Evolutionary conservation across 2,329 filamentous ascomycete genomes (phyloP), one percentile per base, ranked within the genome.

Genomic region (Phyllosticta citribraziliensis): DNA sequence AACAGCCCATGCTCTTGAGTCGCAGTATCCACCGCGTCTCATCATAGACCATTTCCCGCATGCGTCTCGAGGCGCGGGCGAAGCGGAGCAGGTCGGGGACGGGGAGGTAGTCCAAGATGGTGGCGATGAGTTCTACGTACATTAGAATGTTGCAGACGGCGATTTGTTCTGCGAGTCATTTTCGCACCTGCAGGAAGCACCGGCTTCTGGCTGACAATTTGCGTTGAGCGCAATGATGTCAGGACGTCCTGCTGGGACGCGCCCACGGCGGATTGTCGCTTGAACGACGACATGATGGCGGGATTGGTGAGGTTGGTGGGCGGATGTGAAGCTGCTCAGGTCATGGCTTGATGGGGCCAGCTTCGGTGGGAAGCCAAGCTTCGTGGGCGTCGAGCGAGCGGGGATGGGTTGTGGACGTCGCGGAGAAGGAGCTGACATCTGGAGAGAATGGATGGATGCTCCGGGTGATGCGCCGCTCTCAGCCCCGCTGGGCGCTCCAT

Each of bases 1-100:
- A 99, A 66, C 89, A 88, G 1, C 88, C 89, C 86, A 99, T 96
- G 62, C 82, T 86, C 71, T 88, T 88, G 60, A 99, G 76, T 65
- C 89, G 84, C 65, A 89, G 85, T 50, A 97, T 88, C 94, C 94
- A 99, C 77, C 93, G 84, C 56, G 91, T 90, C 74, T 99, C 94
- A 73, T 99, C 94, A 75, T 97, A 99, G 2, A 97, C 92, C 92
- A 99, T 99, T 76, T 99, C 94, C 71, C 88, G 88, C 82, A 97
- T 84, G 63, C 90, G 88, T 70, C 84, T 88, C 62, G 91, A 96
- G 24, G 89, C 86, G 65, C 88, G 86, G 53, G 94, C 93, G 71
- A 91, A 93, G 66, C 86, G 85, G 72, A 97, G 83, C 69, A 96
- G 86, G 73, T 97, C 93, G 63, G 87, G 79, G 27, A 96, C 83